Evolutionary conservation across 495 filamentous ascomycete species (phyloP).

Genomic region (Aspergillus sclerotiicarbonarius): DNA sequence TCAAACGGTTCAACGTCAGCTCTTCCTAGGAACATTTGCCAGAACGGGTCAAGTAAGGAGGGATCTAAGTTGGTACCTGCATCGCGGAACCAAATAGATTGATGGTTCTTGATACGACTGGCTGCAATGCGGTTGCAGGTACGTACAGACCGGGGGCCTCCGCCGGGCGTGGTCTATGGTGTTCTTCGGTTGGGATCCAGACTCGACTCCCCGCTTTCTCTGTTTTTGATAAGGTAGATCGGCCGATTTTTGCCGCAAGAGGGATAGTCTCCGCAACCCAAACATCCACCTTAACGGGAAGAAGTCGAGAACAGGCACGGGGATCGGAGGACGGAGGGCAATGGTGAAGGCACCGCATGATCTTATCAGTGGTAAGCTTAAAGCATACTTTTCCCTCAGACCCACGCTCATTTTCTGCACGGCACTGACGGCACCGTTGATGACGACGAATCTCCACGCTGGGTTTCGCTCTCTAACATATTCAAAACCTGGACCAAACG

Average conservation of each 20-base stretch:
- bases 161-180: background rate
- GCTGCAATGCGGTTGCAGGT: no score
- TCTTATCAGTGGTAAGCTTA: background rate
- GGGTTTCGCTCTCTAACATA: background rate
- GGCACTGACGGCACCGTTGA: background rate
- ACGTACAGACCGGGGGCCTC: no score
- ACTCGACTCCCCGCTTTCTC: background rate
- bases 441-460: background rate
- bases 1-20: background rate
- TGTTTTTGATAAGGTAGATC: background rate
- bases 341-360: no score
- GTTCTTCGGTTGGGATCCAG: background rate
- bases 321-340: no score
- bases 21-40: background rate
- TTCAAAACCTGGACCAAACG: background rate
- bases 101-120: background rate
- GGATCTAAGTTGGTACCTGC: background rate
- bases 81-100: background rate
- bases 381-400: background rate
- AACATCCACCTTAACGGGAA: background rate
- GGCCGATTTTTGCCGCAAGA: background rate
- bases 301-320: no score
- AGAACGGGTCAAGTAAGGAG: background rate
- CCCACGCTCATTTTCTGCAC: background rate
- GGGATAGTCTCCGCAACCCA: constrained; percentile 1